Evolutionary conservation across 495 filamentous ascomycete genomes (phyloP), one percentile per base, ranked within the genome.

Genomic region (Penicillium antarcticum): DNA sequence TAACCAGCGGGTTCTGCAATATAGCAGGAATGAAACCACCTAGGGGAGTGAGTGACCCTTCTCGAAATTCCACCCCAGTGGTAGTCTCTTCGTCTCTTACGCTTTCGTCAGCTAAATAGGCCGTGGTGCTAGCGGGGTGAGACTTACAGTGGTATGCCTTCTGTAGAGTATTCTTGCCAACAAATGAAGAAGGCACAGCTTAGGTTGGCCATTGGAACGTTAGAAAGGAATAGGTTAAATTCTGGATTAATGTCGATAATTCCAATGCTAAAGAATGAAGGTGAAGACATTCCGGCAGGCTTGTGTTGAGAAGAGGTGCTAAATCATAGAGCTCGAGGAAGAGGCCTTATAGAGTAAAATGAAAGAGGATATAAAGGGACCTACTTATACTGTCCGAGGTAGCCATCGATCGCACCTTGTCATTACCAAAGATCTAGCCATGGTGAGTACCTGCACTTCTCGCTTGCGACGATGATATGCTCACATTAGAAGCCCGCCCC

Each of bases 271-370:
- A 14, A 42, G 12, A 26, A 14, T 42, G 39, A 26, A 42, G 21
- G 5, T 14, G 13, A 42, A 12, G 39, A 26, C 39, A 42, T 42
- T 26, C 39, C 11, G 39, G 39, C 39, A 42, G 18, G 35, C n/a
- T n/a, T n/a, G n/a, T n/a, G n/a, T n/a, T n/a, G n/a, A n/a, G n/a
- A n/a, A 16, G 2, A n/a, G 23, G 23, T 41, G 21, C 39, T 41
- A 41, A 26, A 41, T 26, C 11, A n/a, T 24, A 41, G 39, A 12
- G 21, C 39, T 41, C 35, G 35, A 38, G 35, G 35, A 41, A 41
- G 39, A 41, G 39, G 39, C 11, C 39, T 41, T 41, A 17, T 41
- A 26, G 39, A 41, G 39, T 24, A n/a, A 41, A 41, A 41, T 41
- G 10, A 23, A 41, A 41, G 37, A 39, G 37, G 13, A 16, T 39